Conservation (phyloP, 2,329 filamentous ascomycete genomes). For the Diaporthe sp. region DNA sequence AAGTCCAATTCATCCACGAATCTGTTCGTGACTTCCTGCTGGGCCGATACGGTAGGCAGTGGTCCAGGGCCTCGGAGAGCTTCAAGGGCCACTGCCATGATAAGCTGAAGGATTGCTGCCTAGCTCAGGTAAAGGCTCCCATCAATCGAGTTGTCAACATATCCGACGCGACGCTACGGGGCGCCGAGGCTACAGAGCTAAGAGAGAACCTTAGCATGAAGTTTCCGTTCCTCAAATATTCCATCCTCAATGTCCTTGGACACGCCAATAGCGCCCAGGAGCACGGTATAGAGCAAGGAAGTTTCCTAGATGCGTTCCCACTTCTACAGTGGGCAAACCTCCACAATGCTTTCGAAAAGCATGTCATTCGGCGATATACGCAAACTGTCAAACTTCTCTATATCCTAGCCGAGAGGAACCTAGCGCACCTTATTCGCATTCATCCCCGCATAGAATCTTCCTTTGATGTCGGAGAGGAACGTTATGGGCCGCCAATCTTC, state of each 20-base stretch:
- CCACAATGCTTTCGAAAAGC: no score
- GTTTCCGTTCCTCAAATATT: slow-evolving; percentile 60
- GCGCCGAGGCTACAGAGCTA: neutral
- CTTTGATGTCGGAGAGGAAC: no score
- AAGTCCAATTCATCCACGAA: slow-evolving; percentile 67
- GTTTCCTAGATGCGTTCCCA: no score
- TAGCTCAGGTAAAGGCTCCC: neutral
- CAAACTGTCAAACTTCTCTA: no score
- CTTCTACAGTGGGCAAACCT: no score
- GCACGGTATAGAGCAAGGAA: neutral
- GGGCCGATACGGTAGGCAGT: slow-evolving; percentile 45
- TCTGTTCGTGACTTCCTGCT: slow-evolving; percentile 62
- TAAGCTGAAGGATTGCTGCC: slow-evolving; percentile 42
- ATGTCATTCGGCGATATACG: no score
- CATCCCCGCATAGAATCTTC: no score
- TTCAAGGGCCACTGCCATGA: slow-evolving; percentile 52
- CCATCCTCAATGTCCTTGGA: slow-evolving; percentile 53
- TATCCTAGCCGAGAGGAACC: no score
- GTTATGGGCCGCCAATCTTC: no score
- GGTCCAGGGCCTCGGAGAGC: slow-evolving; percentile 49
- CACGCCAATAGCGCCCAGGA: slow-evolving; percentile 54
- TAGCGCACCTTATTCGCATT: no score
- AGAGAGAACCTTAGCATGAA: neutral
- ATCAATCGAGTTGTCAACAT: neutral
- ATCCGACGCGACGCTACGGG: neutral